Conservation (phyloP, 176 grass and related monocot genomes). For the Oryza nivara region DNA sequence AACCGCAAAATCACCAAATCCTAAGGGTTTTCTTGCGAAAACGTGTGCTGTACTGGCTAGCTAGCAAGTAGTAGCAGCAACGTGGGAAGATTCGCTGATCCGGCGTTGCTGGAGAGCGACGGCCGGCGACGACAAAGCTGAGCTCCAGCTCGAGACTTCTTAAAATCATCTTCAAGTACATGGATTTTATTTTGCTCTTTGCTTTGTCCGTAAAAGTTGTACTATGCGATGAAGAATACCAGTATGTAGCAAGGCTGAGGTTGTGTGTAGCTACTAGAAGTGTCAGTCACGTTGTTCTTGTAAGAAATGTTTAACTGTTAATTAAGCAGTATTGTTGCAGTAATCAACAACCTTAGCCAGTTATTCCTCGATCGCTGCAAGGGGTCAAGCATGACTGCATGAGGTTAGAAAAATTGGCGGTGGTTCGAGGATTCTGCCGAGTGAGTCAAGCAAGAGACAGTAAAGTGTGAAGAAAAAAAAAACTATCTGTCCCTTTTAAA, state of each 20-base stretch:
- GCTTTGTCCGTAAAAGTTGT: constrained; percentile 23
- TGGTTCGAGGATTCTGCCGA: constrained; percentile 31
- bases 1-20: constrained; percentile 30
- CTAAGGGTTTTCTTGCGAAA: background rate
- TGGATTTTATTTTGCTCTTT: constrained; percentile 8
- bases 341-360: background rate
- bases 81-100: constrained; percentile 58
- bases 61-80: constrained; percentile 41
- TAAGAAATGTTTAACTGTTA: background rate
- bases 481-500: background rate
- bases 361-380: constrained; percentile 15
- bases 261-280: background rate
- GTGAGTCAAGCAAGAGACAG: constrained; percentile 29
- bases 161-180: constrained; percentile 31
- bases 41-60: constrained; percentile 10
- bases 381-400: background rate
- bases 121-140: constrained; percentile 6
- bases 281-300: constrained; percentile 23
- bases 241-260: background rate
- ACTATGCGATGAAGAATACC: background rate
- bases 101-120: constrained; percentile 41
- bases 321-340: background rate
- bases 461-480: background rate
- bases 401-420: constrained; percentile 29
- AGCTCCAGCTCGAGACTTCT: constrained; percentile 43